Conservation (phyloP, 192 early-diverging fungal species). For the Dissophora ornata region DNA sequence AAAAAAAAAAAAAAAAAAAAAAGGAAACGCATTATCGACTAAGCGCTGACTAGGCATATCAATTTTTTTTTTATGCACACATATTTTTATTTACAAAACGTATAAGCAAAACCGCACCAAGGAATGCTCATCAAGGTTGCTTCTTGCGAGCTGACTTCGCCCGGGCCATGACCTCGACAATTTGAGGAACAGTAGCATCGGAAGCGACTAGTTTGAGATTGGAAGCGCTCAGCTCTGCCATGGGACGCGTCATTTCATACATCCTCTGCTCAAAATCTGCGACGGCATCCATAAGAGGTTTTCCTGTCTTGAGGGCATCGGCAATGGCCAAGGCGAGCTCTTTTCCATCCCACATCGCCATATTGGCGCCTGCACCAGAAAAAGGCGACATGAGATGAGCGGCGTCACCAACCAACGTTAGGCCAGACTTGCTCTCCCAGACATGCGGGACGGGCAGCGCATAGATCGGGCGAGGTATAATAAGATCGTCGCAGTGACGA, state of each 20-base stretch:
- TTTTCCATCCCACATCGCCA: slow-evolving; percentile 50
- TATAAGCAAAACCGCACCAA: too few relatives aligned
- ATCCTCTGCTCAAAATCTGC: slow-evolving; percentile 34
- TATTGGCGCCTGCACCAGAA: slow-evolving; percentile 63
- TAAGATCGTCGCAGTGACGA: slow-evolving; percentile 6
- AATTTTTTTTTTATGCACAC: too few relatives aligned
- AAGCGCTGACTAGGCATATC: too few relatives aligned
- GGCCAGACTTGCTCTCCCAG: slow-evolving; percentile 41
- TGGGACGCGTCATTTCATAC: slow-evolving; percentile 24
- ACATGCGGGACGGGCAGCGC: slow-evolving; percentile 48
- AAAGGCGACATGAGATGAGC: slow-evolving; percentile 64
- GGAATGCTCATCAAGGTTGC: slow-evolving; percentile 1
- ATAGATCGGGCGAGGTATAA: slow-evolving; percentile 46
- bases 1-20: too few relatives aligned
- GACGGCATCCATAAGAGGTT: slow-evolving; percentile 13
- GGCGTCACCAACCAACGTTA: slow-evolving; percentile 62
- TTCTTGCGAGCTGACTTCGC: slow-evolving; percentile 7
- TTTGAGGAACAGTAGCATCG: slow-evolving; percentile 6
- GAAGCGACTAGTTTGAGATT: slow-evolving; percentile 20
- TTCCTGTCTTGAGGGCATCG: slow-evolving; percentile 23
- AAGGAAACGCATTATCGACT: too few relatives aligned
- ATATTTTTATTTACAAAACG: too few relatives aligned
- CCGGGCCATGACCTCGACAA: slow-evolving; percentile 4
- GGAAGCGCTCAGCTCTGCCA: slow-evolving; percentile 15
- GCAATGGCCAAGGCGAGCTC: slow-evolving; percentile 40